Evolutionary conservation across 345 rosid genomes (phyloP).

Genomic region (Salix suchowensis): DNA sequence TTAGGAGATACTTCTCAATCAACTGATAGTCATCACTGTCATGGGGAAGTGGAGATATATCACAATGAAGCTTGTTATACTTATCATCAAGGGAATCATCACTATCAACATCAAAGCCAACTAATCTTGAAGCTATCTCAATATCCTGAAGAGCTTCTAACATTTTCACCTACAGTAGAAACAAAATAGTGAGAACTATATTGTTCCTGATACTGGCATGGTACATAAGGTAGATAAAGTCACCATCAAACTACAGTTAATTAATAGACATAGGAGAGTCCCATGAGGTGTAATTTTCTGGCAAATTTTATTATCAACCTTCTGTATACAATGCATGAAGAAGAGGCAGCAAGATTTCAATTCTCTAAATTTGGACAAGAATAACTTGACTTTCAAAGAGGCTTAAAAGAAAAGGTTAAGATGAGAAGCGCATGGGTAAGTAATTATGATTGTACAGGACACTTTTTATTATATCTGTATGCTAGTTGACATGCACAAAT

Average conservation of each 20-base stretch:
- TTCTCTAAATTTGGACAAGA: background rate
- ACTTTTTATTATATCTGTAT: too few relatives aligned
- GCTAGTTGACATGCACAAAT: background rate
- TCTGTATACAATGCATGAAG: background rate
- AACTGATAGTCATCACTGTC: slow-evolving; percentile 70
- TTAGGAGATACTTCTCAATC: slow-evolving; percentile 72
- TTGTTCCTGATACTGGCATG: background rate
- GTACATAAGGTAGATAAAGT: background rate
- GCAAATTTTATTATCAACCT: background rate
- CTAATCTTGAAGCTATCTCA: slow-evolving; percentile 93
- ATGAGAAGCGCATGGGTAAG: background rate
- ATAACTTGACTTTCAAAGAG: background rate
- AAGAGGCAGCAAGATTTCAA: background rate
- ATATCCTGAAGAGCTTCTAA: slow-evolving; percentile 94
- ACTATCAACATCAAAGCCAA: slow-evolving; percentile 79
- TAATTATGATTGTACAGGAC: background rate
- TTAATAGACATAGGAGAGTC: background rate
- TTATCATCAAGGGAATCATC: slow-evolving; percentile 82
- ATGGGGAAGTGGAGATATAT: slow-evolving; percentile 69
- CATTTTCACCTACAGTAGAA: slow-evolving; percentile 77
- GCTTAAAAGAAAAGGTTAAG: background rate
- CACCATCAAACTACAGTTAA: background rate
- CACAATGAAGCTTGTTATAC: slow-evolving; percentile 65
- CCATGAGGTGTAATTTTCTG: background rate
- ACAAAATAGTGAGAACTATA: slow-evolving; percentile 13